Evolutionary conservation across 1,284 basidiomycete genomes (phyloP).

Genomic region (Cutaneotrichosporon spelunceum): DNA sequence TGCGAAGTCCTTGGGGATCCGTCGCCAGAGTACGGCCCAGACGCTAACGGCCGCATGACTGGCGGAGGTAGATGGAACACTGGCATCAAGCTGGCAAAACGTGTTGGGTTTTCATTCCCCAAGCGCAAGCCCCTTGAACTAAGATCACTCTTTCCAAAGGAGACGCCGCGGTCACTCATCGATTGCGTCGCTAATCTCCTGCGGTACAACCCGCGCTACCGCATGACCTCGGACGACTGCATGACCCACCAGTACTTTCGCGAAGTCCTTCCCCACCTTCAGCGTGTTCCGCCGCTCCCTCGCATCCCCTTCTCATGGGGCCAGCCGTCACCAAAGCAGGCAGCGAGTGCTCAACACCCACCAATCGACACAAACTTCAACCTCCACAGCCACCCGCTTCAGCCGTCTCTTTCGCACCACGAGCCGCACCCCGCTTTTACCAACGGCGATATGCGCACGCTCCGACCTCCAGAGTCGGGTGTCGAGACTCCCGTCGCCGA

Average conservation of each 20-base stretch:
- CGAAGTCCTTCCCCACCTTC: conserved; percentile 58
- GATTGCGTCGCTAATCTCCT: conserved; percentile 90
- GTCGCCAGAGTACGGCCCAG: conserved; percentile 72
- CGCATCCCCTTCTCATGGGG: conserved; percentile 52
- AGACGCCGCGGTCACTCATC: conserved; percentile 73
- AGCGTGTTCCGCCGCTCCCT: conserved; percentile 59
- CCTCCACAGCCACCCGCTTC: conserved; percentile 59
- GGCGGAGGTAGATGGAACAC: conserved; percentile 87
- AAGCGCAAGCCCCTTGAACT: conserved; percentile 78
- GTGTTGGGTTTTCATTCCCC: conserved; percentile 84
- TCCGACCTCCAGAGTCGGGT: conserved; percentile 38
- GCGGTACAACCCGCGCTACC: conserved; percentile 81
- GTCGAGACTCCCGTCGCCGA: conserved; percentile 1
- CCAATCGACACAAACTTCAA: conserved; percentile 52
- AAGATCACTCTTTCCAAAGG: conserved; percentile 71
- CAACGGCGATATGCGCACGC: conserved; percentile 44
- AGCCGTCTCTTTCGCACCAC: conserved; percentile 61
- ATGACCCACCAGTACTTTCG: conserved; percentile 83
- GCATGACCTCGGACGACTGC: conserved; percentile 82
- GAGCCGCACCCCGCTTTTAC: conserved; percentile 41
- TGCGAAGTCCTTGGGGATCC: conserved; percentile 93
- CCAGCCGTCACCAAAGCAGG: conserved; percentile 33
- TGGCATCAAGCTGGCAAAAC: conserved; percentile 80
- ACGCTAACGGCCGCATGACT: conserved; percentile 63
- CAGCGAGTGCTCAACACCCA: not conserved